phyloP scores from a whole-genome alignment of 768 basidiomycete genomes.

The Amanita rimosa region DNA sequence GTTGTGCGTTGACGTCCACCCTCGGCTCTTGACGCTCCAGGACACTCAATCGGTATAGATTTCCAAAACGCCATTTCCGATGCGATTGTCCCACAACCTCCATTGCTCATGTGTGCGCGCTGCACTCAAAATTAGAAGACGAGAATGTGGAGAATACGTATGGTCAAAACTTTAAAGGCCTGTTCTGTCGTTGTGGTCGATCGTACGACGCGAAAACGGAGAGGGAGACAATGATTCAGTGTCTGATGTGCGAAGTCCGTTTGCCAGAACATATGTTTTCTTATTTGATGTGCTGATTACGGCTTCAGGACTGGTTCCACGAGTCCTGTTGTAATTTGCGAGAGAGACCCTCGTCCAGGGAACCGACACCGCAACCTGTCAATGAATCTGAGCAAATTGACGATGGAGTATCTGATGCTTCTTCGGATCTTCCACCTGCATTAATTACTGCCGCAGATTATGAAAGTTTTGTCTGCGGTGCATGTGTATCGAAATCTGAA shows the following conservation, averaged over 20 bases:
- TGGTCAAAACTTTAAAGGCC: conserved; percentile 58
- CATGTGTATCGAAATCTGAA: conserved; percentile 48
- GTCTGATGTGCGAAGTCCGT: conserved; percentile 73
- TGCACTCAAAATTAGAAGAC: conserved; percentile 43
- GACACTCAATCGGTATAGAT: conserved; percentile 22
- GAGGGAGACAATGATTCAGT: conserved; percentile 83
- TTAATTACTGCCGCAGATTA: conserved; percentile 61
- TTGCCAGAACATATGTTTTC: conserved; percentile 1
- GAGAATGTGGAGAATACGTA: conserved; percentile 54
- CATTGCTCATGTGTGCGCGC: conserved; percentile 48
- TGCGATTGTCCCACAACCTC: conserved; percentile 76
- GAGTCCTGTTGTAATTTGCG: conserved; percentile 81
- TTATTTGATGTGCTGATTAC: conserved; percentile 5
- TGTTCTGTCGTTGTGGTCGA: conserved; percentile 68
- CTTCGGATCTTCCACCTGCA: conserved; percentile 55
- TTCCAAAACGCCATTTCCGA: conserved; percentile 74
- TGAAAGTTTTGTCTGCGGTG: conserved; percentile 62
- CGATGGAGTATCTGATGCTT: conserved; percentile 48
- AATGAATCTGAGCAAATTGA: conserved; percentile 20
- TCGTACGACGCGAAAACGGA: conserved; percentile 66
- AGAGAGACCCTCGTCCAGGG: conserved; percentile 44
- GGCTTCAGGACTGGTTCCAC: conserved; percentile 78
- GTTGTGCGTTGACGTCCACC: conserved; percentile 28
- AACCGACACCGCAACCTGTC: conserved; percentile 19
- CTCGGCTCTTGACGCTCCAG: neutral